Evolutionary conservation across 805 yeast species (phyloP), one percentile per base, ranked within the genome.

Genomic region (Kodamaea hsintzibuensis): DNA sequence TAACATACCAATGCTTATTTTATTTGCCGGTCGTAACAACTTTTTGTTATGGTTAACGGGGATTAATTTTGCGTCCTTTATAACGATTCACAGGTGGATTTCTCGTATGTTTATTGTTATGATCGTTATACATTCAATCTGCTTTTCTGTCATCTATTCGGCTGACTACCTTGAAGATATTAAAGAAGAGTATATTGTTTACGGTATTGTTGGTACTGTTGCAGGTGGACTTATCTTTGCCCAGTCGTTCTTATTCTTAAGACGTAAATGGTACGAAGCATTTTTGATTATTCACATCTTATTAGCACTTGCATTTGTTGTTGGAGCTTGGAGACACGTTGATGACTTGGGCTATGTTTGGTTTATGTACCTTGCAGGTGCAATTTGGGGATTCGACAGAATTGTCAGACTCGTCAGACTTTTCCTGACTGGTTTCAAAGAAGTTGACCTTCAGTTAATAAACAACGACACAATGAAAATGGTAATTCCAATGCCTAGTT

Each of bases 201-300:
- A 62, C 60, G 79, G 79, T 8, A 47, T 54, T 3, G 42, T 64
- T 12, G 76, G 71, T 2, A 60, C 65, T 1, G 25, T 46, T 39
- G 68, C 78, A 9, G 82, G 82, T 1, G 58, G 74, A 1, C 52
- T 68, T 2, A 70, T 81, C 13, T 57, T 80, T 50, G 53, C 80
- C 16, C 84, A 80, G 54, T 80, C 81, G 0, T 60, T 80, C 30
- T 68, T 78, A 56, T 69, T 70, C 35, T 66, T 82, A 47, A 70
- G 86, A 53, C 69, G 79, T 50, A 65, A 64, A 38, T 76, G 74
- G 65, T 82, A 82, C 60, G 86, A 82, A 58, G 52, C 74, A 7
- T 85, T 89, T 68, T 64, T 85, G 37, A 60, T 77, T 13, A 49
- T 76, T 12, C 96, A 89, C 62, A 80, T 86, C 49, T 53, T 78